Evolutionary conservation across 2,329 filamentous ascomycete species (phyloP).

Genomic region (Neopestalotiopsis rosae): DNA sequence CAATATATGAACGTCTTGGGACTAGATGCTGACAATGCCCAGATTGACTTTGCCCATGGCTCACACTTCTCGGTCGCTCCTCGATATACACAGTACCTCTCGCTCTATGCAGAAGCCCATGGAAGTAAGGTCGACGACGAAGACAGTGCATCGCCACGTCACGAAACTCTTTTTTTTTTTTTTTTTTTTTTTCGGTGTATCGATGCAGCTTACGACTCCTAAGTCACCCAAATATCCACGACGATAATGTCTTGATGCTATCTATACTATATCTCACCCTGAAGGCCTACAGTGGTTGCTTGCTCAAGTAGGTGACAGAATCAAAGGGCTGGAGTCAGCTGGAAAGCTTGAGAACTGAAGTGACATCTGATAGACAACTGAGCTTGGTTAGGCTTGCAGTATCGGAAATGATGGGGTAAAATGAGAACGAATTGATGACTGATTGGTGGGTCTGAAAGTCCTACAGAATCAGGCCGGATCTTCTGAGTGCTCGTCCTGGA

Average conservation of each 20-base stretch:
- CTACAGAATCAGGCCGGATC: no score
- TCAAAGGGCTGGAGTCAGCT: conserved; percentile 43
- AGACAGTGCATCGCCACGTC: not conserved
- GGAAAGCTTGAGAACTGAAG: conserved; percentile 50
- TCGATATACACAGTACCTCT: conserved; percentile 46
- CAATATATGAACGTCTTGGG: not conserved
- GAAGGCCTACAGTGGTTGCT: conserved; percentile 29
- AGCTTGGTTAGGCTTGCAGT: conserved; percentile 39
- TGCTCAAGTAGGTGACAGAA: conserved; percentile 42
- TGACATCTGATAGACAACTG: conserved; percentile 54
- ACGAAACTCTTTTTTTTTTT: conserved; percentile 37
- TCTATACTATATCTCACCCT: conserved; percentile 36
- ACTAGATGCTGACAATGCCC: not conserved
- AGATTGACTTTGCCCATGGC: conserved; percentile 43
- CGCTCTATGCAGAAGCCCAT: conserved; percentile 38
- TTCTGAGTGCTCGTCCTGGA: no score
- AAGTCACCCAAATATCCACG: conserved; percentile 39
- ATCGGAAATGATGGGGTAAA: conserved; percentile 44
- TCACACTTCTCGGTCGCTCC: conserved; percentile 41
- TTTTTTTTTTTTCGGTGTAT: conserved; percentile 39
- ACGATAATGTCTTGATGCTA: conserved; percentile 32
- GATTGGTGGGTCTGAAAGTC: conserved; percentile 47
- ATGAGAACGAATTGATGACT: conserved; percentile 45
- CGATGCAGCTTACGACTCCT: conserved; percentile 28
- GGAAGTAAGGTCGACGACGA: conserved; percentile 16